A percentile compares a stretch with the other conserved stretches of the same genome.
Evolutionary conservation across 2,329 filamentous ascomycete species (phyloP).

Genomic region (Leptographium lundbergii): DNA sequence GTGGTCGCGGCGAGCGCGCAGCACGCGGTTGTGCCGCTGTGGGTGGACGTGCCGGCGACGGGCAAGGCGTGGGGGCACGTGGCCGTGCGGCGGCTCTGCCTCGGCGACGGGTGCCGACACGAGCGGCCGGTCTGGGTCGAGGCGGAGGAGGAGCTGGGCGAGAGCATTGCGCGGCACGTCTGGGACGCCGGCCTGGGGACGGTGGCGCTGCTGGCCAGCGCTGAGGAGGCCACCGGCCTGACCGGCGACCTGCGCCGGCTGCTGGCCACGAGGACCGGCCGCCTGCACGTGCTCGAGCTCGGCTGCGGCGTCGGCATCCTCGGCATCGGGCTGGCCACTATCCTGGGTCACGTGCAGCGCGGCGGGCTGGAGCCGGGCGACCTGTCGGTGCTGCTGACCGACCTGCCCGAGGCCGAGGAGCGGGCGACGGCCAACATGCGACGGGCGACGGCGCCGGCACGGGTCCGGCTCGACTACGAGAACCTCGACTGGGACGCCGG

Average conservation of each 20-base stretch:
- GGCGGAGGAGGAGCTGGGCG: conserved; percentile 43
- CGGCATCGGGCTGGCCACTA: conserved; percentile 33
- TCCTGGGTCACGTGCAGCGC: not conserved
- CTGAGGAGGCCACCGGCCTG: not conserved
- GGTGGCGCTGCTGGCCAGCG: too few species aligned
- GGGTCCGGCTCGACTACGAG: conserved; percentile 33
- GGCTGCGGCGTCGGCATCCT: conserved; percentile 45
- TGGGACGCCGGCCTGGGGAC: conserved; percentile 45
- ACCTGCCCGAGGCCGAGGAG: conserved; percentile 40
- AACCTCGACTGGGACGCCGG: conserved; percentile 46
- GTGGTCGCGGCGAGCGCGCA: conserved; percentile 17
- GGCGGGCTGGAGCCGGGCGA: not conserved
- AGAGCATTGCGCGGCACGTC: conserved; percentile 46
- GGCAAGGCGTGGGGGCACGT: conserved; percentile 10
- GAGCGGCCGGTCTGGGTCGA: conserved; percentile 20
- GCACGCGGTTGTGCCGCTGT: conserved; percentile 32
- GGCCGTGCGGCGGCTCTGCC: conserved; percentile 20
- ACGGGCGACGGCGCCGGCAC: not conserved
- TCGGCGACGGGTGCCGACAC: conserved; percentile 1
- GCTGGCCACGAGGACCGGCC: conserved; percentile 3
- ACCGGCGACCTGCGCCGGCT: conserved; percentile 12
- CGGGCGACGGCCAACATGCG: conserved; percentile 35
- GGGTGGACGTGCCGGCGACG: conserved; percentile 19
- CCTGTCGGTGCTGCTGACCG: conserved; percentile 29
- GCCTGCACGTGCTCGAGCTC: conserved; percentile 37